phyloP scores from a whole-genome alignment of 805 yeast genomes.

The Torulaspora delbrueckii region DNA sequence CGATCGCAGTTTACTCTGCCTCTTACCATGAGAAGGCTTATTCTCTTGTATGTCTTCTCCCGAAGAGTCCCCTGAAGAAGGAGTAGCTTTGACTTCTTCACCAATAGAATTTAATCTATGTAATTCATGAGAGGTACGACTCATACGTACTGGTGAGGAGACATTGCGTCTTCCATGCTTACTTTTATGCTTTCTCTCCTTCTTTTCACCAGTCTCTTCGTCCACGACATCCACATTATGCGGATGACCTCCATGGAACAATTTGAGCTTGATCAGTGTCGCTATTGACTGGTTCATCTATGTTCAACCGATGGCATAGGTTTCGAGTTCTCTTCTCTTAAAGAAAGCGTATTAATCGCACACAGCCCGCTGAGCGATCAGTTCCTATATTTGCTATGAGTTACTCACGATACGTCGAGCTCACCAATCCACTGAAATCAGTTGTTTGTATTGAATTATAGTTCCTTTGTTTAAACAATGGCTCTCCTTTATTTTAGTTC shows the following conservation, averaged over 20 bases:
- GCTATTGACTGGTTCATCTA: conserved; percentile 27
- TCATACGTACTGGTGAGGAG: not conserved
- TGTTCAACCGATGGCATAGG: conserved; percentile 1
- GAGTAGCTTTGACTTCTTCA: conserved; percentile 13
- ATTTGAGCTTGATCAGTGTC: conserved; percentile 19
- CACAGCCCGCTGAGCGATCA: not conserved
- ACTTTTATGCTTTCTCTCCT: conserved; percentile 8
- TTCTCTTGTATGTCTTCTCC: not conserved
- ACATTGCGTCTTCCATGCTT: not conserved
- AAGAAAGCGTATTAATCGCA: not conserved
- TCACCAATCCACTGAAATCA: no score
- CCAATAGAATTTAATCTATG: conserved; percentile 14
- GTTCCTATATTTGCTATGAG: not conserved
- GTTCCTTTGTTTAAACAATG: not conserved
- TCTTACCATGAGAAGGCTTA: not conserved
- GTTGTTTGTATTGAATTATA: no score
- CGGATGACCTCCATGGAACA: conserved; percentile 17
- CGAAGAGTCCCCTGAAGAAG: not conserved
- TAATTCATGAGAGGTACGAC: not conserved
- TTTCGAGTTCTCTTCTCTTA: not conserved
- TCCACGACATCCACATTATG: not conserved
- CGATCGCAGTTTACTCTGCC: conserved; percentile 20
- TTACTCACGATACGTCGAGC: not conserved
- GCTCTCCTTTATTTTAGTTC: conserved; percentile 2
- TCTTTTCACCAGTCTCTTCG: conserved; percentile 1